Conservation (phyloP, 75 land plant genomes). For the Selaginella tamariscina region DNA sequence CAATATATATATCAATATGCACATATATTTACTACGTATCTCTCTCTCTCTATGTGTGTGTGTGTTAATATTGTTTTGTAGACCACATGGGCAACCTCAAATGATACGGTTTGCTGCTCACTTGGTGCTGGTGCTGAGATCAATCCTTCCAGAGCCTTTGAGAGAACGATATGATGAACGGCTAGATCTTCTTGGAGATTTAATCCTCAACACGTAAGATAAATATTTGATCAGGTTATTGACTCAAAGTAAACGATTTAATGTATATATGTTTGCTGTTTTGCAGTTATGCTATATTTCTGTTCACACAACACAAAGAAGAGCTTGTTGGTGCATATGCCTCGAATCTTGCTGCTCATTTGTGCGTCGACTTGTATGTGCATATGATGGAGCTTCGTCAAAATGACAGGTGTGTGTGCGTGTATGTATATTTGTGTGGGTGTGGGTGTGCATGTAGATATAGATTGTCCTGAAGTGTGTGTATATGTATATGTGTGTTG, state of each 20-base stretch:
- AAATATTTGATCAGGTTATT: not conserved
- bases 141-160: constrained; percentile 54
- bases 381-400: constrained; percentile 95
- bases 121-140: constrained; percentile 74
- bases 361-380: constrained; percentile 85
- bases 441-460: too few relatives aligned
- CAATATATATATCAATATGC: too few relatives aligned
- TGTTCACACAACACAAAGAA: constrained; percentile 77
- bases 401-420: constrained; percentile 48
- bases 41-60: too few relatives aligned
- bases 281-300: constrained; percentile 74
- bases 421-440: not conserved
- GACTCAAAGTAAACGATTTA: too few relatives aligned
- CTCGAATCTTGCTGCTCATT: constrained; percentile 80
- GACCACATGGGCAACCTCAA: constrained; percentile 93
- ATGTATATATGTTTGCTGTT: not conserved
- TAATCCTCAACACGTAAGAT: constrained; percentile 69
- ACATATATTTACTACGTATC: too few relatives aligned
- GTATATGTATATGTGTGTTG: too few relatives aligned
- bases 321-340: constrained; percentile 95
- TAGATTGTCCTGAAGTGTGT: too few relatives aligned
- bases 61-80: constrained; percentile 15
- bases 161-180: constrained; percentile 55
- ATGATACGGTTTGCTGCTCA: constrained; percentile 96
- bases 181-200: constrained; percentile 67